Evolutionary conservation across 2,329 filamentous ascomycete genomes (phyloP).

Genomic region (Apiospora phragmitis): DNA sequence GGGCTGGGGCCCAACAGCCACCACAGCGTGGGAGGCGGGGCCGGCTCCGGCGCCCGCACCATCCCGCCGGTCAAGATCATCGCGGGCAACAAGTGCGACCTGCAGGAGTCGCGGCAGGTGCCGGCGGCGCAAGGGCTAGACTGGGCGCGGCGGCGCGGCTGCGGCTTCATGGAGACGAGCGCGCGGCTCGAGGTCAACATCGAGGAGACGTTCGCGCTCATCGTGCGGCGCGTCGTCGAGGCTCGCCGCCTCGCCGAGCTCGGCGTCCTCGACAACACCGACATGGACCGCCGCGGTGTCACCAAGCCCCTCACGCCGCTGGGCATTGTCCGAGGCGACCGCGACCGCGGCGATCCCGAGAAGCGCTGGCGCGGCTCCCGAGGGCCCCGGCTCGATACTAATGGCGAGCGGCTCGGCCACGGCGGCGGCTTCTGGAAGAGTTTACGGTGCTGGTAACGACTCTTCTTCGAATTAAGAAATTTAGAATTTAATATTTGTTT

Average conservation of each 20-base stretch:
- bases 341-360: slow-evolving; percentile 40
- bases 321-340: slow-evolving; percentile 31
- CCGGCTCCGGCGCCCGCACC: slow-evolving; percentile 45
- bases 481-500: background rate
- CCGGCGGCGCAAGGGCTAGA: slow-evolving; percentile 71
- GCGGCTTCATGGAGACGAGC: slow-evolving; percentile 89
- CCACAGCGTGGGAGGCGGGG: slow-evolving; percentile 20
- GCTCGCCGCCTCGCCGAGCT: slow-evolving; percentile 50
- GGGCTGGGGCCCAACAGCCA: slow-evolving; percentile 35
- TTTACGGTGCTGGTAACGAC: slow-evolving; percentile 54
- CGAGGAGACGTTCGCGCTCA: slow-evolving; percentile 81
- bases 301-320: slow-evolving; percentile 60
- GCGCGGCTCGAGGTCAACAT: slow-evolving; percentile 84
- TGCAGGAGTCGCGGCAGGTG: slow-evolving; percentile 69
- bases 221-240: slow-evolving; percentile 63
- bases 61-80: slow-evolving; percentile 78
- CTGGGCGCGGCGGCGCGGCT: slow-evolving; percentile 71
- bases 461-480: background rate
- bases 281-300: slow-evolving; percentile 52
- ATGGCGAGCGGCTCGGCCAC: slow-evolving; percentile 45
- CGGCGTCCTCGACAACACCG: slow-evolving; percentile 44
- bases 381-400: slow-evolving; percentile 44
- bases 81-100: slow-evolving; percentile 83
- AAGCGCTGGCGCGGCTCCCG: slow-evolving; percentile 26
- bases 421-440: slow-evolving; percentile 55